These are phyloP conservation scores for Omphalea diandra DNA, from an alignment of 441 rosid genomes.

Conservation along the genomic window DNA sequence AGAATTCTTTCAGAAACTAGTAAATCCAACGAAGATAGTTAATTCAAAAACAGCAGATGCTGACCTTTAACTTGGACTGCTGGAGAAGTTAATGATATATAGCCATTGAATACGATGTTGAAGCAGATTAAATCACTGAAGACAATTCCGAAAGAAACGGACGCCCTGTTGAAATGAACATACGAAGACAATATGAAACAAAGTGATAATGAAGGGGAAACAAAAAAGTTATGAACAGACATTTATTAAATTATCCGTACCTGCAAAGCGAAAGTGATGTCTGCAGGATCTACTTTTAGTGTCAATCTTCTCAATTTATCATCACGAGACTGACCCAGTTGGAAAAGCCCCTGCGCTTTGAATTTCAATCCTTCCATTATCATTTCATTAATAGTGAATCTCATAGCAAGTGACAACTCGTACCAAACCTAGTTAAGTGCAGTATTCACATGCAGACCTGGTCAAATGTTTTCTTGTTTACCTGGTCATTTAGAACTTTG, in stretches of 20 bases:
- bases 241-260: slow-evolving; percentile 27
- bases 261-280: slow-evolving; percentile 82
- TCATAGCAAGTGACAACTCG: not conserved
- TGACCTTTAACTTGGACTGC: slow-evolving; percentile 7
- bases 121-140: slow-evolving; percentile 33
- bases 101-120: not conserved
- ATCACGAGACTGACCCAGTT: slow-evolving; percentile 66
- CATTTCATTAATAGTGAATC: not conserved
- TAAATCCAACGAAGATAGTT: not conserved
- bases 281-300: slow-evolving; percentile 71
- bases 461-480: slow-evolving; percentile 16
- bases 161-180: slow-evolving; percentile 50
- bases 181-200: not conserved
- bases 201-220: not conserved
- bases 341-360: slow-evolving; percentile 63
- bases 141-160: slow-evolving; percentile 85
- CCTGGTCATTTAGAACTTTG: slow-evolving; percentile 83
- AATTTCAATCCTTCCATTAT: not conserved
- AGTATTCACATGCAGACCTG: not conserved
- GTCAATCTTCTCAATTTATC: slow-evolving; percentile 66
- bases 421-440: not conserved
- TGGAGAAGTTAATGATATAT: not conserved
- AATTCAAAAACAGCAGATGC: not conserved
- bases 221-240: too few species aligned
- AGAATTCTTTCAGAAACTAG: not conserved